Evolutionary conservation across 2,329 filamentous ascomycete species (phyloP), one percentile per base, ranked within the genome.

Genomic region (Ophiognomonia clavigignenti-juglandacearum): DNA sequence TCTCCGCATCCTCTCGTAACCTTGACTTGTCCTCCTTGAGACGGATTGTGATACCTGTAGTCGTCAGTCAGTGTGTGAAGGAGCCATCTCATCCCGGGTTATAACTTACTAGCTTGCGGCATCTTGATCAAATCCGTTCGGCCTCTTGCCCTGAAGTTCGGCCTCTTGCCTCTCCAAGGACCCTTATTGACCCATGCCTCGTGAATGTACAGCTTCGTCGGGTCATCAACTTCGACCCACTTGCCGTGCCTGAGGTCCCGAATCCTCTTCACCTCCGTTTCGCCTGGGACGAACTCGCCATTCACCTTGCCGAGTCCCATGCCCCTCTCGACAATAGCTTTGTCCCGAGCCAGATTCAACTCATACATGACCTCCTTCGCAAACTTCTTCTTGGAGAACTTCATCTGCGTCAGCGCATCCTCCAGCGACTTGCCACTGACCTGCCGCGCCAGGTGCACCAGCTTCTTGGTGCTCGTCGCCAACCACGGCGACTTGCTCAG

Each of bases 21-120:
- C 90, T 77, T 6, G 93, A 96, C 66, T 86, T 86, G 66, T 97
- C 91, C 64, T 98, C 93, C 71, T 97, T 98, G 62, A 98, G 72
- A 13, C 96, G 65, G 29, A 98, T 70, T 0, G 84, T 82, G 51
- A 96, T 78, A 55, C 77, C 88, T 90, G 56, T n/a, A 32, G 16
- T n/a, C 7, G 34, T 51, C 22, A 52, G 46, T 34, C 19, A 31
- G 19, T 14, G 34, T 9, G 16, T 20, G 5, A 20, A 20, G 7
- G 6, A 13, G 11, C 6, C 3, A 9, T 10, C 41, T 37, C 27
- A 38, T 9, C 8, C 4, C 10, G 3, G 38, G 20, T 44, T 11
- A 11, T 19, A 18, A 82, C 84, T 71, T 69, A 89, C 86, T 82
- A 24, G 92, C 88, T 56, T 82, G 79, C 1, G 88, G 88, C 54